Base-by-base conservation (phyloP, 1,139 yeast genomes). In the Nematodospora anomalae region DNA sequence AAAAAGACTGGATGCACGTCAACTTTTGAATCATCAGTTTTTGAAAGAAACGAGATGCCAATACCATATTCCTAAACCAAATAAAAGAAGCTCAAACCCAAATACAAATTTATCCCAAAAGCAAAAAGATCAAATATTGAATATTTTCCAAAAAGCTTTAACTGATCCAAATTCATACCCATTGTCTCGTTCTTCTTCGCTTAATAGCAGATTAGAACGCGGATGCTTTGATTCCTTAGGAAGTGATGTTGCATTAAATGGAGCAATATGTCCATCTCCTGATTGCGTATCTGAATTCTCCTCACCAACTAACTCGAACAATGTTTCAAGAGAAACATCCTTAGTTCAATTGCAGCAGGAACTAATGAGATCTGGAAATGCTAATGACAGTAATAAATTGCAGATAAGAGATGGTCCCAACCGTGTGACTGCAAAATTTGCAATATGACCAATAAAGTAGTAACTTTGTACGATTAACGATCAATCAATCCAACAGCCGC, bases 11-110 rank as follows among this genome's bases (percentile, higher is more conserved):
- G 65, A 76, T 0, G 74, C 80, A 0, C 56, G 52, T 1, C 68
- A 73, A 28, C 68, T 80, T 23, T 52, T 69, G 36, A 41, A 52
- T 2, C 87, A 80, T 53, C 74, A 79, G 3, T 79, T 79, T 47
- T 47, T 40, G 13, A 30, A 20, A 15, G 10, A 11, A 7, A 6
- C 16, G 10, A 18, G 15, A 14, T n/a, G n/a, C 6, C 18, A 14
- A 8, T 12, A 16, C 28, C 16, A 23, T n/a, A 16, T 7, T 16
- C n/a, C 20, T 9, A 11, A 21, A 28, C 23, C 20, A 16, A 23
- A 6, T 14, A 6, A 14, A 14, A 11, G n/a, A 14, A 28, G 26
- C 20, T 13, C 12, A 14, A 28, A 32, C 20, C 14, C 32, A 11
- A 4, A 15, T 16, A 13, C 35, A 24, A 26, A 28, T 12, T n/a